These are phyloP conservation scores for Neopestalotiopsis sp. DNA, from an alignment of 2,329 filamentous ascomycete genomes.

Conservation along the genomic window DNA sequence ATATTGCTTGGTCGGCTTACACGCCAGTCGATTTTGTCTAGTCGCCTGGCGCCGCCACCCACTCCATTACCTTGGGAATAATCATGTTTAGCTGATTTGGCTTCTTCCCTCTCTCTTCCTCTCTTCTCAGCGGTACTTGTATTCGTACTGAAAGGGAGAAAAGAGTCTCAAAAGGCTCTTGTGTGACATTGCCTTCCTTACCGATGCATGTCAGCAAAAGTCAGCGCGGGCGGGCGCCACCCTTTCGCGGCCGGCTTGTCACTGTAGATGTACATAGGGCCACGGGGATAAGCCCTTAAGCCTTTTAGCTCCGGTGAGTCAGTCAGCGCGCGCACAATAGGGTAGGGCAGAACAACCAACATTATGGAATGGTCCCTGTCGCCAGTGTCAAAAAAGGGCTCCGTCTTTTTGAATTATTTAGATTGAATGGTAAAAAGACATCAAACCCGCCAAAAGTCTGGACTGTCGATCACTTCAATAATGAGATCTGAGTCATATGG, in stretches of 20 bases:
- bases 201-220: background rate
- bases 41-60: background rate
- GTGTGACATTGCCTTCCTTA: background rate
- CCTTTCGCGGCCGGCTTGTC: background rate
- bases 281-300: background rate
- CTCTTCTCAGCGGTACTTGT: too few species aligned
- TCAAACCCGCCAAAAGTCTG: background rate
- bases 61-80: background rate
- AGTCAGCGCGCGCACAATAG: background rate
- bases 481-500: background rate
- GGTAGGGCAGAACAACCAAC: background rate
- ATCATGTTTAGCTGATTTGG: background rate
- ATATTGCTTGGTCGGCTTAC: constrained; percentile 1
- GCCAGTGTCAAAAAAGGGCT: background rate
- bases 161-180: background rate
- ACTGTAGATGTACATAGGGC: background rate
- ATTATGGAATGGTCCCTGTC: background rate
- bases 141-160: background rate
- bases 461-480: background rate
- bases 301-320: background rate
- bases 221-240: background rate
- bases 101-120: background rate
- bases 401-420: background rate
- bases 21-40: background rate
- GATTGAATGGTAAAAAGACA: background rate